Evolutionary conservation across 352 stramenopile genomes (phyloP).

Genomic region (Phytophthora tubulina): DNA sequence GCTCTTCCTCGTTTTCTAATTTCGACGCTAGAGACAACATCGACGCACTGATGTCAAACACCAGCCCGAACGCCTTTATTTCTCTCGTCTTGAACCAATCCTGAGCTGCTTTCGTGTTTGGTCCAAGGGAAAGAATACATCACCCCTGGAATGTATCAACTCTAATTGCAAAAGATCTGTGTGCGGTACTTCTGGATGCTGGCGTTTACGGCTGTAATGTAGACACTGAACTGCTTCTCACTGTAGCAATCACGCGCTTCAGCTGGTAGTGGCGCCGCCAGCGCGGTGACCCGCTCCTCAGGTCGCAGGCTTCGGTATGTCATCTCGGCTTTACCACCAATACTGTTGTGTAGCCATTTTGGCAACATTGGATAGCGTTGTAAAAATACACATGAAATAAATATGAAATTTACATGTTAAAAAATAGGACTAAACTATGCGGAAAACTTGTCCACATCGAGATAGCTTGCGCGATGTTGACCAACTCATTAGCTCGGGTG

Average conservation of each 20-base stretch:
- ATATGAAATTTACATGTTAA: conserved; percentile 8
- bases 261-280: conserved; percentile 44
- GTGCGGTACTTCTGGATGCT: conserved; percentile 78
- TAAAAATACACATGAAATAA: conserved; percentile 5
- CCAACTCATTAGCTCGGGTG: conserved; percentile 7
- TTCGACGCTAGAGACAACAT: conserved; percentile 68
- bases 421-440: conserved; percentile 14
- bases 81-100: conserved; percentile 55
- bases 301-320: conserved; percentile 60
- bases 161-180: conserved; percentile 52
- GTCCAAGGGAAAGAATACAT: conserved; percentile 64
- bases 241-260: conserved; percentile 72
- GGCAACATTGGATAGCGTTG: not conserved
- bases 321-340: conserved; percentile 42
- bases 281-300: conserved; percentile 53
- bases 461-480: not conserved
- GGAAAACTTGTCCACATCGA: conserved; percentile 9
- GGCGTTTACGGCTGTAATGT: conserved; percentile 75
- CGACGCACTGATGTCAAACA: conserved; percentile 79
- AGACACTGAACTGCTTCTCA: conserved; percentile 60
- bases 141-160: conserved; percentile 17
- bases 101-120: conserved; percentile 67
- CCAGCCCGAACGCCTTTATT: conserved; percentile 53
- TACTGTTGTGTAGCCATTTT: conserved; percentile 12
- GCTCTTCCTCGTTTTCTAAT: not conserved